Evolutionary conservation across 768 basidiomycete species (phyloP), one percentile per base, ranked within the genome.

Genomic region (Thelephora ganbajun): DNA sequence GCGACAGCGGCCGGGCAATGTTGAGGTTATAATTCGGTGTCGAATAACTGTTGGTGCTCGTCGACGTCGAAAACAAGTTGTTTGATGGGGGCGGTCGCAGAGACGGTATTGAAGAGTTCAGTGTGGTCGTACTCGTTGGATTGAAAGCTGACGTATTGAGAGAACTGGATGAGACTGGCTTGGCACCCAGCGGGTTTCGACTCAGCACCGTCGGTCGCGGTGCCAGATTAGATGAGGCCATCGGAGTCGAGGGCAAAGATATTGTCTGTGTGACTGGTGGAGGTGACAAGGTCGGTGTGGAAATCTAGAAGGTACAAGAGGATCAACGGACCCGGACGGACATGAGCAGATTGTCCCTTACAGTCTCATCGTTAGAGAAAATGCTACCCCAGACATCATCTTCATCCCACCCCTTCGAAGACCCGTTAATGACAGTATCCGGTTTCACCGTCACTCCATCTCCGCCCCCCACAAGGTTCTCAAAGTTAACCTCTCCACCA

Each of bases 311-410:
- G 19, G 43, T 47, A 33, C 39, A 11, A 43, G 12, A 43, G 22
- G 14, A 20, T 9, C 12, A 19, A 36, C 16, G 22, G 6, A 23
- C 6, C 11, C 19, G 33, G 20, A 11, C 13, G 20, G 2, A 41
- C 14, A 22, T 9, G 12, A 41, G 22, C 39, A 33, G 30, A 37
- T 54, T 35, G 45, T 67, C 66, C 49, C 63, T 57, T 5, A 69
- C 61, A 43, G 63, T 34, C 33, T 35, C 51, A 19, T 45, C 65
- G 44, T 68, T 72, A 11, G 60, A 57, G 46, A 89, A 73, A 43
- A 90, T 85, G 49, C 75, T 83, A 5, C 82, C 84, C 89, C 89
- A 91, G 1, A 84, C 76, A 51, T 89, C 84, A 48, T 89, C 85
- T 16, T 41, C 39, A 52, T 85, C 86, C 85, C 83, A 87, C 36